A percentile compares a stretch with the other conserved stretches of the same genome.
phyloP scores from a whole-genome alignment of 192 early-diverging fungal genomes.

The Gigaspora rosea region DNA sequence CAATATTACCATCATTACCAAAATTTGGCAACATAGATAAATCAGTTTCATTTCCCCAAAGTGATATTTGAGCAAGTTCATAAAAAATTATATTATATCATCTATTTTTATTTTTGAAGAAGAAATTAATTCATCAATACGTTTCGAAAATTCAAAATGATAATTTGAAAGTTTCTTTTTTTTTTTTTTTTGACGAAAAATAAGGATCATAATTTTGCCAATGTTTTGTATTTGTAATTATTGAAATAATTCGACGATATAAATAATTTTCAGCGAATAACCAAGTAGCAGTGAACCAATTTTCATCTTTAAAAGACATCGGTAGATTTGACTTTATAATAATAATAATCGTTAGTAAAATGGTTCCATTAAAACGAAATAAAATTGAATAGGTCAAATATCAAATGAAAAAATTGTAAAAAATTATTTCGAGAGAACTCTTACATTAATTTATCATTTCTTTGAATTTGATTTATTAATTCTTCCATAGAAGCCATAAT shows the following conservation, averaged over 20 bases:
- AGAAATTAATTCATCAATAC: slow-evolving; percentile 43
- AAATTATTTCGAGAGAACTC: not conserved
- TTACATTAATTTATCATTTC: slow-evolving; percentile 58
- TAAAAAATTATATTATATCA: slow-evolving; percentile 55
- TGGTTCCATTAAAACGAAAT: not conserved
- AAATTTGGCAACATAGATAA: slow-evolving; percentile 77
- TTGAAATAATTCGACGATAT: slow-evolving; percentile 69
- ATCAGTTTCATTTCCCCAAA: slow-evolving; percentile 93
- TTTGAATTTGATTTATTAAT: slow-evolving; percentile 76
- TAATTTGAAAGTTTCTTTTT: slow-evolving; percentile 66
- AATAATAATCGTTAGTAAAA: not conserved
- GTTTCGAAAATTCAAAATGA: slow-evolving; percentile 68
- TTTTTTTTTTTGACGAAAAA: slow-evolving; percentile 62
- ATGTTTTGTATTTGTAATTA: slow-evolving; percentile 53
- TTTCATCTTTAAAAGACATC: slow-evolving; percentile 49
- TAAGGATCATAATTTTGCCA: slow-evolving; percentile 82
- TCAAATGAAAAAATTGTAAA: too few species aligned
- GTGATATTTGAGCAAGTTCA: slow-evolving; percentile 71
- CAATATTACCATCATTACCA: slow-evolving; percentile 58
- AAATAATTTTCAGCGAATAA: slow-evolving; percentile 85
- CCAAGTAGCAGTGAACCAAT: slow-evolving; percentile 81
- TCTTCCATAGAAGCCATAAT: slow-evolving; percentile 64
- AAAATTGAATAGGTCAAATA: too few species aligned
- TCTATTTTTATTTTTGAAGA: slow-evolving; percentile 2
- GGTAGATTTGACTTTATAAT: slow-evolving; percentile 50